These are phyloP conservation scores for Bipolaris bicolor DNA, from an alignment of 2,329 filamentous ascomycete genomes.

Conservation along the genomic window DNA sequence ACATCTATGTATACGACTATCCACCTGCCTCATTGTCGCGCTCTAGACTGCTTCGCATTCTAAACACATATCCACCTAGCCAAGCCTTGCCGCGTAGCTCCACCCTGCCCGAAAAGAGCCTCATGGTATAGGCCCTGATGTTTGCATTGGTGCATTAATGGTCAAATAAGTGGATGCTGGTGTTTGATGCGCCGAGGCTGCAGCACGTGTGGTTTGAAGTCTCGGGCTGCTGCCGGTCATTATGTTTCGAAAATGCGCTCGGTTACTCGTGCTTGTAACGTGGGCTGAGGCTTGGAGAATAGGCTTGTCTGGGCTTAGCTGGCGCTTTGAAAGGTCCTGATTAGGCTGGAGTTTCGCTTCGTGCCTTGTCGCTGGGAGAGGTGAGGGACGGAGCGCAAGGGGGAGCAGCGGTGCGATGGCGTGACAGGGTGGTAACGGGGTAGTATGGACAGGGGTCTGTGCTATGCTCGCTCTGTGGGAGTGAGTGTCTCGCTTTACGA, in stretches of 20 bases:
- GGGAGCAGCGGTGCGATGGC: no score
- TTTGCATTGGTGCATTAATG: background rate
- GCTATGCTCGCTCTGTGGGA: background rate
- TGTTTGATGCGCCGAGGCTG: constrained; percentile 39
- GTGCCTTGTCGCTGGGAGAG: no score
- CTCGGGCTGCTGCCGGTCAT: constrained; percentile 1
- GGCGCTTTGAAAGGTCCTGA: background rate
- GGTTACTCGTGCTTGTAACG: constrained; percentile 16
- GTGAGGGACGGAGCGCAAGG: no score
- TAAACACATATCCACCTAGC: constrained; percentile 19
- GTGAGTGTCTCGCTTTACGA: background rate
- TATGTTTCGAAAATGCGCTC: constrained; percentile 37
- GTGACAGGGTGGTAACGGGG: background rate
- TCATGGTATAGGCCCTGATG: constrained; percentile 13
- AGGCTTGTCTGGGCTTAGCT: background rate
- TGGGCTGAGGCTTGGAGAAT: background rate
- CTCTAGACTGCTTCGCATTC: background rate
- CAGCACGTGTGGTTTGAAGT: constrained; percentile 34
- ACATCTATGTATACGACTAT: constrained; percentile 1
- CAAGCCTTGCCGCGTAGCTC: constrained; percentile 28
- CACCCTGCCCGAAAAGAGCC: constrained; percentile 23
- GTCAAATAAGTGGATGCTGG: constrained; percentile 10
- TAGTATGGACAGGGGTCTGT: background rate
- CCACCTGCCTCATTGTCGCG: background rate
- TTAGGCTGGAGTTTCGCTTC: background rate